Conservation (phyloP, 306 rosid species). For the Trifolium repens region DNA sequence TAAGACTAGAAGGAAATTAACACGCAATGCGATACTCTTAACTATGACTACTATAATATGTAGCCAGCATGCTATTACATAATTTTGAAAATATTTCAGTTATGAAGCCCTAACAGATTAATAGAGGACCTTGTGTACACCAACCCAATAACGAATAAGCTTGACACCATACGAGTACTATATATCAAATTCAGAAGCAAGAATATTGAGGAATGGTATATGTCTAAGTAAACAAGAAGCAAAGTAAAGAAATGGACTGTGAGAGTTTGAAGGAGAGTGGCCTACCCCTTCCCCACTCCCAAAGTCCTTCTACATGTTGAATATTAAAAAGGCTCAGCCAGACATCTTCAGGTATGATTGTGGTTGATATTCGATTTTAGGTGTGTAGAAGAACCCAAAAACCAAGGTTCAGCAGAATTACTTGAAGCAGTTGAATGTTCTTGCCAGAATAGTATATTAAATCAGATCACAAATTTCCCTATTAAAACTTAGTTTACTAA, state of each 20-base stretch:
- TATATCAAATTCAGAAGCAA: slow-evolving; percentile 16
- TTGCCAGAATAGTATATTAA: slow-evolving; percentile 14
- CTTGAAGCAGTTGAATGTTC: background rate
- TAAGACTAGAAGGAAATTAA: background rate
- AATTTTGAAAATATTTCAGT: background rate
- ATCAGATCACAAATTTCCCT: background rate
- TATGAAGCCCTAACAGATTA: slow-evolving; percentile 7
- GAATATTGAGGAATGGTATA: background rate
- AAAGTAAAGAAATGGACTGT: slow-evolving; percentile 24
- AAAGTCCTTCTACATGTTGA: background rate
- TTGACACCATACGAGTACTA: slow-evolving; percentile 1
- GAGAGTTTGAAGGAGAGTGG: background rate
- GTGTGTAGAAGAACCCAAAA: slow-evolving; percentile 3
- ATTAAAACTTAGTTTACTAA: background rate
- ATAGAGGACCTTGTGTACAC: slow-evolving; percentile 6
- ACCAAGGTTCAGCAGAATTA: background rate
- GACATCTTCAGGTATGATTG: slow-evolving; percentile 2
- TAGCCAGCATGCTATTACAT: background rate
- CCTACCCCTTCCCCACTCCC: slow-evolving; percentile 24
- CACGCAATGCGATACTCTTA: background rate
- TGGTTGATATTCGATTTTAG: background rate
- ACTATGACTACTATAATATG: slow-evolving; percentile 11
- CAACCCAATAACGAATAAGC: slow-evolving; percentile 15
- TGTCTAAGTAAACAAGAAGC: background rate
- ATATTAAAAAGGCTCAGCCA: background rate